A percentile compares a stretch with the other conserved stretches of the same genome.
These are phyloP conservation scores for Mycena galopus DNA, from an alignment of 768 basidiomycete genomes.

Conservation along the genomic window DNA sequence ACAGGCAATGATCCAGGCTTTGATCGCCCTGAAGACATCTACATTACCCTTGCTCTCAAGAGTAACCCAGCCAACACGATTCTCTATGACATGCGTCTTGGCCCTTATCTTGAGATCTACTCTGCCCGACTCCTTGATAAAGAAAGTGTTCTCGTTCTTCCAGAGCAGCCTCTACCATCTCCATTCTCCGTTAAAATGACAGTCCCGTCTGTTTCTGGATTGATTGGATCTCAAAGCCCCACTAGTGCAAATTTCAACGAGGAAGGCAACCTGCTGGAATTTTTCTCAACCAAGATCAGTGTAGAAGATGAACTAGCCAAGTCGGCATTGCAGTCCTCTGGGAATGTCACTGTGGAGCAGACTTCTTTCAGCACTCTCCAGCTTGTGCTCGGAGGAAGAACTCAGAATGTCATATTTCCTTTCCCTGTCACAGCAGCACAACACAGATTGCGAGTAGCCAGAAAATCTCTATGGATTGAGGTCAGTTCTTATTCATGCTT, in stretches of 20 bases:
- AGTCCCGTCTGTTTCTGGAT: conserved; percentile 7
- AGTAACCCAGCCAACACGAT: conserved; percentile 16
- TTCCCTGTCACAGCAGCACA: conserved; percentile 9
- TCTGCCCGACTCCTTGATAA: conserved; percentile 16
- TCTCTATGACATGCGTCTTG: conserved; percentile 8
- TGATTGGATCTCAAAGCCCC: conserved; percentile 37
- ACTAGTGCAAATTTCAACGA: conserved; percentile 40
- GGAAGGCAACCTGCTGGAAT: conserved; percentile 39
- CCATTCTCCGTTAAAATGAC: not conserved
- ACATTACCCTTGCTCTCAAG: conserved; percentile 11
- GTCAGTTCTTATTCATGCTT: conserved; percentile 46
- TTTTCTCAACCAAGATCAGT: conserved; percentile 35
- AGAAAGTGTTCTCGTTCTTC: conserved; percentile 15
- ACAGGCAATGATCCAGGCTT: conserved; percentile 8
- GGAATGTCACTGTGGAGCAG: conserved; percentile 34
- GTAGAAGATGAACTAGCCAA: conserved; percentile 36
- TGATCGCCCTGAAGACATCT: conserved; percentile 11
- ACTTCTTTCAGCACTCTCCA: conserved; percentile 38
- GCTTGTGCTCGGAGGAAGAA: conserved; percentile 21
- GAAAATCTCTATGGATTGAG: conserved; percentile 39
- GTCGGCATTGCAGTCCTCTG: conserved; percentile 35
- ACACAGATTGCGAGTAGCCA: conserved; percentile 20
- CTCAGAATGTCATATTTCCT: conserved; percentile 10
- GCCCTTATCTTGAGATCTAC: conserved; percentile 10
- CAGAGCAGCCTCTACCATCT: conserved; percentile 18